These are phyloP conservation scores for Tylopilus sp. DNA, from an alignment of 768 basidiomycete species.

Conservation along the genomic window DNA sequence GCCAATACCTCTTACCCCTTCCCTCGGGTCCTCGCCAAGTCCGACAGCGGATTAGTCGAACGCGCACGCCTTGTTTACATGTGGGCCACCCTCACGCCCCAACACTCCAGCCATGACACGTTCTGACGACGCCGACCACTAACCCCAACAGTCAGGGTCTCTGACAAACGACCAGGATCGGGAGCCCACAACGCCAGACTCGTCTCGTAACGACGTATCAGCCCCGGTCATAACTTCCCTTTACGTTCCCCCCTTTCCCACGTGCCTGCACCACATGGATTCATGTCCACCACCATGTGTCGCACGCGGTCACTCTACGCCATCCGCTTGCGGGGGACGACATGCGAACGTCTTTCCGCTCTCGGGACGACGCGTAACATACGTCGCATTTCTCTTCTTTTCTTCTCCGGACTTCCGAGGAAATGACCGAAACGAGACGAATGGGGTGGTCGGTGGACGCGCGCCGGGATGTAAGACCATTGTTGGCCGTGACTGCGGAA, in stretches of 20 bases:
- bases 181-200: neutral
- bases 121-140: neutral
- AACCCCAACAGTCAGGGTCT: slow-evolving; percentile 1
- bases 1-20: neutral
- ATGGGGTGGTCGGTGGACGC: neutral
- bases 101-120: neutral
- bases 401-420: slow-evolving; percentile 23
- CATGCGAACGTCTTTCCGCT: neutral
- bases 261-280: slow-evolving; percentile 12
- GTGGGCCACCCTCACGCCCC: no score
- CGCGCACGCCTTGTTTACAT: neutral
- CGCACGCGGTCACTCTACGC: slow-evolving; percentile 8
- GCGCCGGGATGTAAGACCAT: slow-evolving; percentile 1
- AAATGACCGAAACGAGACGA: neutral
- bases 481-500: neutral
- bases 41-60: neutral
- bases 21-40: neutral
- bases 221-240: slow-evolving; percentile 1
- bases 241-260: slow-evolving; percentile 13
- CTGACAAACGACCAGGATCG: slow-evolving; percentile 1
- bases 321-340: no score
- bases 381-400: slow-evolving; percentile 1
- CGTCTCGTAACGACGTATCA: slow-evolving; percentile 3
- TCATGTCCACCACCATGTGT: neutral
- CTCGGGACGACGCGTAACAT: slow-evolving; percentile 8